Base-by-base conservation (phyloP, 805 yeast genomes). In the Kluyveromyces nonfermentans region DNA sequence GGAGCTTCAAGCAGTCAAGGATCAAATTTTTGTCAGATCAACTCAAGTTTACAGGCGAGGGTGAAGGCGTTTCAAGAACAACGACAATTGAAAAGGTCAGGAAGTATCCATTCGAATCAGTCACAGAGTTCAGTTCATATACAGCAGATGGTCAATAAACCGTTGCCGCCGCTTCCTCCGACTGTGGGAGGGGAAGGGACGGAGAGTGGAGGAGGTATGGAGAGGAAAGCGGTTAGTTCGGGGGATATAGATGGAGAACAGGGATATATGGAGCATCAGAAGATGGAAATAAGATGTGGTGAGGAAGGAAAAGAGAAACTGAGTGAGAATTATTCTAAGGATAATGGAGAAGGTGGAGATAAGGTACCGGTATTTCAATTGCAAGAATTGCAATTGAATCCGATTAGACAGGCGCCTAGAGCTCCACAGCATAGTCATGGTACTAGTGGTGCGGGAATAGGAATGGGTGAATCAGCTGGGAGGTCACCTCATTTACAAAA, bases 51-150 rank as follows among this genome's bases (percentile, higher is more conserved):
- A 34, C 96, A 88, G 62, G 96, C 96, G 1, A 71, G 93, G 50
- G 73, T 89, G 32, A 67, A 84, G 60, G 96, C 95, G 0, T 85
- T 89, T 54, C 96, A 88, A 62, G 87, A 85, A 50, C 79, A 82
- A 56, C 74, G 96, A 52, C 80, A 78, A 46, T 65, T 67, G 40
- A 65, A 68, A 41, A 52, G 70, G 34, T 57, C 68, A 6, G 56
- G 64, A 34, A 57, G 66, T 53, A 56, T 58, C 6, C 57, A 59
- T 18, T 48, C 57, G 30, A 50, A 50, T 39, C 37, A 47, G 21
- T 42, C 53, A 2, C 52, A 52, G 37, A 53, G 45, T 45, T 38
- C 41, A 19, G 41, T 38, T 10, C 41, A 38, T 4, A 55, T 51
- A 50, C 62, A 50, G 45, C 63, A 50, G 49, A 58, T 53, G 44